Evolutionary conservation across 768 basidiomycete species (phyloP), one percentile per base, ranked within the genome.

Genomic region (Suillus occidentalis): DNA sequence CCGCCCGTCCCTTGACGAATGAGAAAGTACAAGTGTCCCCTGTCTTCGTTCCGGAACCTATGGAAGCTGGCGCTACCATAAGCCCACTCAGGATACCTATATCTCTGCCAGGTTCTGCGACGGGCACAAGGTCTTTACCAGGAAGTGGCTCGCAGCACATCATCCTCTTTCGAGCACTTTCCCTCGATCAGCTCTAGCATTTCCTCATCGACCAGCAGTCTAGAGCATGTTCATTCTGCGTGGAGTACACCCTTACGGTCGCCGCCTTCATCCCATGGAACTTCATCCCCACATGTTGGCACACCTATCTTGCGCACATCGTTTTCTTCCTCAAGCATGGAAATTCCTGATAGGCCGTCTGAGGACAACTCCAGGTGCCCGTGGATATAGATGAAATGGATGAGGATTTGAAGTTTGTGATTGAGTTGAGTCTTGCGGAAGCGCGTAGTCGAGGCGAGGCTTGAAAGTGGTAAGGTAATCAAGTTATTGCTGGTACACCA

Each of bases 371-470:
- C 20, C 25, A 2, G 58, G n/a, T 3, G 34, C 6, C 25, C 3
- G 45, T 12, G 13, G 62, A 65, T 39, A 4, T 18, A 7, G 81
- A 80, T 12, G 81, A 83, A 18, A 81, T 86, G 68, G 89, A 92
- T 64, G 88, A 84, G 18, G 89, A 91, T 67, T 68, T 92, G 72
- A 80, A 76, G 58, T 82, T 86, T 67, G 90, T 86, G 13, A 82
- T 92, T 14, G 87, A 88, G 74, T 72, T 92, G 73, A 92, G 91
- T 72, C 80, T 92, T 31, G 88, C 84, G 1, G 91, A 92, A 45
- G 66, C 66, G 37, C 64, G 61, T 16, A 67, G 66, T 42, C 65
- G 60, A 25, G 64, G 60, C 6, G 66, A 67, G 34, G 37, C 49
- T 22, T 49, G 60, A 62, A 63, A 60, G 31, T 28, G 18, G 31